Percentiles rank a stretch among this genome's conserved stretches.
Conservation (phyloP, 2,329 filamentous ascomycete species). For the Talaromyces sp. region DNA sequence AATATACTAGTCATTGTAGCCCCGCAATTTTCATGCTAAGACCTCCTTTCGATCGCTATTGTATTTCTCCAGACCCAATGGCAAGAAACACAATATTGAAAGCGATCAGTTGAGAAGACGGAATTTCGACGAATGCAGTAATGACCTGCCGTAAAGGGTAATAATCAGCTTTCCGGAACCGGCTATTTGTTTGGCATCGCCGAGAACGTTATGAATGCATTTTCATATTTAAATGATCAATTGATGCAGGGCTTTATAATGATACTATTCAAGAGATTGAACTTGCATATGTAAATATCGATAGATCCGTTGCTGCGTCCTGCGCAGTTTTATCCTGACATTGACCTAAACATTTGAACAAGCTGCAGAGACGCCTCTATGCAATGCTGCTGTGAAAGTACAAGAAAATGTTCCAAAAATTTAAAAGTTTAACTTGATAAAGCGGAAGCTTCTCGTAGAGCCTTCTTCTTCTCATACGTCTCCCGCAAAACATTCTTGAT, state of each 20-base stretch:
- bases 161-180: neutral
- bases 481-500: constrained; percentile 7
- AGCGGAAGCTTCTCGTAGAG: constrained; percentile 1
- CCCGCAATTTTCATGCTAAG: neutral
- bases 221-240: too few species aligned
- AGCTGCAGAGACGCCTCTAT: neutral
- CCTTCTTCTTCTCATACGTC: constrained; percentile 7
- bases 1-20: neutral
- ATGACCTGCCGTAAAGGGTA: neutral
- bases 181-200: neutral
- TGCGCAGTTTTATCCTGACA: too few species aligned
- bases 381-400: neutral
- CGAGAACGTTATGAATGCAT: neutral
- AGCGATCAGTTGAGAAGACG: neutral
- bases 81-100: neutral
- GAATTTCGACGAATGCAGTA: neutral
- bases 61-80: neutral
- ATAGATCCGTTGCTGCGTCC: too few species aligned
- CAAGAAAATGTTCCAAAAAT: neutral
- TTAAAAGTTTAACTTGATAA: neutral
- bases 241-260: too few species aligned
- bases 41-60: neutral
- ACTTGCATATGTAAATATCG: too few species aligned
- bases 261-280: too few species aligned
- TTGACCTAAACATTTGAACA: too few species aligned